These are phyloP conservation scores for Microdochium nivale DNA, from an alignment of 2,329 filamentous ascomycete species.

Conservation along the genomic window DNA sequence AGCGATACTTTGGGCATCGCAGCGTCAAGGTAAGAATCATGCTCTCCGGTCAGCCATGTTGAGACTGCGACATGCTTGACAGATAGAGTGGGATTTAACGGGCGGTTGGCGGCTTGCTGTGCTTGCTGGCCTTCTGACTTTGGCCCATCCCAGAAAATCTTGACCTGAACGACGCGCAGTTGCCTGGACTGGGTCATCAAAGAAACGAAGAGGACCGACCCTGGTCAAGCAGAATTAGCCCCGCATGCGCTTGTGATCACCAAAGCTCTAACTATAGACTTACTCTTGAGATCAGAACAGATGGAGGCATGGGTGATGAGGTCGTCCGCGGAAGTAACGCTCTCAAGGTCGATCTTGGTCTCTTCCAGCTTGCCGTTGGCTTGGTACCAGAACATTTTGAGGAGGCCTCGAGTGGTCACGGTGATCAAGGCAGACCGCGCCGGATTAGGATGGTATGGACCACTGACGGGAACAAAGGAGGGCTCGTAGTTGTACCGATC, in stretches of 20 bases:
- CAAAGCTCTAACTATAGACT: slow-evolving; percentile 11
- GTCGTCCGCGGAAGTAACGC: slow-evolving; percentile 62
- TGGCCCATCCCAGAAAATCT: slow-evolving; percentile 63
- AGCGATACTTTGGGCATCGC: slow-evolving; percentile 60
- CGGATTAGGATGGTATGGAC: slow-evolving; percentile 64
- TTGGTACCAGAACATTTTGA: slow-evolving; percentile 73
- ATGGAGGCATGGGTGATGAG: slow-evolving; percentile 73
- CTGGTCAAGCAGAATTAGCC: slow-evolving; percentile 7
- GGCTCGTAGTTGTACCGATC: slow-evolving; percentile 51
- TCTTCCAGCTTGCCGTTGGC: slow-evolving; percentile 66
- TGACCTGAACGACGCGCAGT: slow-evolving; percentile 64
- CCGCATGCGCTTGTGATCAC: slow-evolving; percentile 4
- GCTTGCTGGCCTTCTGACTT: slow-evolving; percentile 45
- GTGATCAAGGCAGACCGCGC: slow-evolving; percentile 68
- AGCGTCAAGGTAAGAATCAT: slow-evolving; percentile 33
- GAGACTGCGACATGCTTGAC: slow-evolving; percentile 49
- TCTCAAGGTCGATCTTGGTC: slow-evolving; percentile 64
- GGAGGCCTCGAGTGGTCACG: slow-evolving; percentile 63
- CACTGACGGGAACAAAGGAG: slow-evolving; percentile 54
- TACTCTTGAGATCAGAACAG: slow-evolving; percentile 61
- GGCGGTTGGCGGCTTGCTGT: slow-evolving; percentile 32
- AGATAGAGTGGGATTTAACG: slow-evolving; percentile 42
- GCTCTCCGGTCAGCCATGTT: slow-evolving; percentile 42
- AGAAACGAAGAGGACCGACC: slow-evolving; percentile 49
- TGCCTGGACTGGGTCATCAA: slow-evolving; percentile 63